Evolutionary conservation across 2,329 filamentous ascomycete species (phyloP).

Genomic region (Westerdykella sp.): DNA sequence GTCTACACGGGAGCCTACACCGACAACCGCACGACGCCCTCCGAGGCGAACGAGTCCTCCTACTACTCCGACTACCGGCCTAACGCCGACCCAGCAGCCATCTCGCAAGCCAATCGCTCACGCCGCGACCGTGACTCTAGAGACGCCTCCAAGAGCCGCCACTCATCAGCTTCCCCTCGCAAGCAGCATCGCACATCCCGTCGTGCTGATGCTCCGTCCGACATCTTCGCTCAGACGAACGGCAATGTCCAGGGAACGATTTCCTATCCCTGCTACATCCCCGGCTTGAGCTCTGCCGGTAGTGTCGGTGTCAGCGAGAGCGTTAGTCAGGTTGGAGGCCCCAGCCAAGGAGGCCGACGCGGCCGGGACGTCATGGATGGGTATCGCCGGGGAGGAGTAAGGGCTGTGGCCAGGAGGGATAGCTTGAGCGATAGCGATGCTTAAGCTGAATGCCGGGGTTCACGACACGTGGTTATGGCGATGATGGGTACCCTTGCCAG

Average conservation of each 20-base stretch:
- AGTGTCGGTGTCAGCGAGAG: conserved; percentile 34
- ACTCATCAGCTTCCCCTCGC: conserved; percentile 28
- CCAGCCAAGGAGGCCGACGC: conserved; percentile 29
- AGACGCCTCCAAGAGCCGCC: conserved; percentile 22
- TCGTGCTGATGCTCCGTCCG: conserved; percentile 16
- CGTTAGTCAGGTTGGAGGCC: conserved; percentile 36
- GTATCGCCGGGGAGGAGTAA: conserved; percentile 38
- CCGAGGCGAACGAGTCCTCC: conserved; percentile 27
- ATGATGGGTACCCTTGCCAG: background rate
- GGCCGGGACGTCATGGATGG: conserved; percentile 41
- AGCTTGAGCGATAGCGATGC: conserved; percentile 50
- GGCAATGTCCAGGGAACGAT: conserved; percentile 45
- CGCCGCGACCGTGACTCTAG: conserved; percentile 16
- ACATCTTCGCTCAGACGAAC: conserved; percentile 37
- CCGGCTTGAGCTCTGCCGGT: conserved; percentile 42
- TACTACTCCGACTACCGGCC: conserved; percentile 40
- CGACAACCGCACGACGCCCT: conserved; percentile 16
- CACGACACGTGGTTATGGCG: background rate
- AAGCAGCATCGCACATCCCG: conserved; percentile 30
- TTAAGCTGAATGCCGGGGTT: background rate
- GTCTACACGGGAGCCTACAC: conserved; percentile 36
- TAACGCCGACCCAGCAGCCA: conserved; percentile 27
- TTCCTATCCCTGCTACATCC: conserved; percentile 53
- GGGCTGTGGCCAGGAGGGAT: conserved; percentile 41
- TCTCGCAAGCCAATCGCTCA: conserved; percentile 14